Percentiles rank a stretch among this genome's conserved stretches.
These are phyloP conservation scores for Buddleja alternifolia DNA, from an alignment of 257 asterid species.

Conservation along the genomic window DNA sequence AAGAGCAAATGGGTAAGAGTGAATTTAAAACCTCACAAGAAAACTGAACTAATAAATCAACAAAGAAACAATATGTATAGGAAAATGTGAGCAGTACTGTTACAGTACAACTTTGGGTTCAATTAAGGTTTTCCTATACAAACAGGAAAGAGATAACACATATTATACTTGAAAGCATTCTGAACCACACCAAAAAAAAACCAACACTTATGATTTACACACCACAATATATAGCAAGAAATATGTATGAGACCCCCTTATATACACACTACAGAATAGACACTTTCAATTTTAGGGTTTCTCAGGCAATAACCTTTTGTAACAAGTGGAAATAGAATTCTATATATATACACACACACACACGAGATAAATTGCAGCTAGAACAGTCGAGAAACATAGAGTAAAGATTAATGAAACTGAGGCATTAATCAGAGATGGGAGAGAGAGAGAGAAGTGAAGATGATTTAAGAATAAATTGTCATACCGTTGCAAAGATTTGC, in stretches of 20 bases:
- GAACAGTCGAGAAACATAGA: not conserved
- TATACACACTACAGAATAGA: too few relatives aligned
- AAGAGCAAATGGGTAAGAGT: not conserved
- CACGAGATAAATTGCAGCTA: conserved; percentile 9
- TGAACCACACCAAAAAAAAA: conserved; percentile 26
- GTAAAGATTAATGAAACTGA: not conserved
- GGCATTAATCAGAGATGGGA: not conserved
- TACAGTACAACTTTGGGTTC: too few relatives aligned
- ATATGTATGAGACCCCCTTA: too few relatives aligned
- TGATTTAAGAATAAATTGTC: not conserved
- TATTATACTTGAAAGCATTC: conserved; percentile 20
- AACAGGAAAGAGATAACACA: conserved; percentile 14
- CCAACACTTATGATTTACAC: not conserved
- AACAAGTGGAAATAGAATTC: not conserved
- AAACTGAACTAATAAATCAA: conserved; percentile 24
- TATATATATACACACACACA: not conserved
- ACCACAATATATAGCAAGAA: conserved; percentile 2
- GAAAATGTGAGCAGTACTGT: too few relatives aligned
- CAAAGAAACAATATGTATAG: not conserved
- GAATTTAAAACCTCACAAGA: not conserved
- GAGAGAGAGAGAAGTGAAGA: not conserved
- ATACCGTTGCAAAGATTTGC: conserved; percentile 68
- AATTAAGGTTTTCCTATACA: conserved; percentile 36
- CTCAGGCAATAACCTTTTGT: not conserved
- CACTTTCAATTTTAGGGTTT: conserved; percentile 44